A percentile compares a stretch with the other conserved stretches of the same genome.
Conservation (phyloP, 148 eudicot species). For the Polygonum aviculare region DNA sequence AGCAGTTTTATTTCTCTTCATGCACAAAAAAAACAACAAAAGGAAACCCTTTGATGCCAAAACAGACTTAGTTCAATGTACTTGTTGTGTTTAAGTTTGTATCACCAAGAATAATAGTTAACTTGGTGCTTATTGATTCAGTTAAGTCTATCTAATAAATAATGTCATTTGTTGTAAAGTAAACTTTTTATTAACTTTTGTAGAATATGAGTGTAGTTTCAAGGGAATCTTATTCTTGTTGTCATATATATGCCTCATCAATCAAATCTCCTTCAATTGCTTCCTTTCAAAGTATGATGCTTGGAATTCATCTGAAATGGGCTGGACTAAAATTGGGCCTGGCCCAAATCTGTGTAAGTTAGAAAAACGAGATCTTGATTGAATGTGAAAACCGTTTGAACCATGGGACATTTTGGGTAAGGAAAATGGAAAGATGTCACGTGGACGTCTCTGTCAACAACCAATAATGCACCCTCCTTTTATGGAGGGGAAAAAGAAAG, state of each 20-base stretch:
- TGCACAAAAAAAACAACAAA: neutral
- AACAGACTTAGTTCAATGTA: neutral
- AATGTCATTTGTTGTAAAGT: neutral
- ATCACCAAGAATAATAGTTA: neutral
- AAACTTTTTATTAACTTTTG: neutral
- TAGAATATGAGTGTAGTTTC: neutral
- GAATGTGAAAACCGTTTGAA: neutral
- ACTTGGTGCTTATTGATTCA: slow-evolving; percentile 3
- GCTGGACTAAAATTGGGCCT: neutral
- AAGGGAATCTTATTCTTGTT: neutral
- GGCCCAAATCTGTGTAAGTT: neutral
- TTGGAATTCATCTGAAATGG: neutral
- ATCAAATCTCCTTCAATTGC: neutral
- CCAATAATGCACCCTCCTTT: neutral
- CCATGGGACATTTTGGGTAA: neutral
- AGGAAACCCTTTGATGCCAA: neutral
- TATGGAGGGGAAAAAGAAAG: neutral
- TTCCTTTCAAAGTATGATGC: neutral
- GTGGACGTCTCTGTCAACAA: neutral
- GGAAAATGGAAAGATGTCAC: neutral
- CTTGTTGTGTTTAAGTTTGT: neutral
- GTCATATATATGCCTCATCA: neutral
- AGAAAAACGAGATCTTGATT: neutral
- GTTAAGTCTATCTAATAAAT: slow-evolving; percentile 3
- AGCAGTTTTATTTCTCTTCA: neutral